Percentiles rank a stretch among this genome's conserved stretches.
phyloP scores from a whole-genome alignment of 805 yeast species.

The Hanseniaspora clermontiae region DNA sequence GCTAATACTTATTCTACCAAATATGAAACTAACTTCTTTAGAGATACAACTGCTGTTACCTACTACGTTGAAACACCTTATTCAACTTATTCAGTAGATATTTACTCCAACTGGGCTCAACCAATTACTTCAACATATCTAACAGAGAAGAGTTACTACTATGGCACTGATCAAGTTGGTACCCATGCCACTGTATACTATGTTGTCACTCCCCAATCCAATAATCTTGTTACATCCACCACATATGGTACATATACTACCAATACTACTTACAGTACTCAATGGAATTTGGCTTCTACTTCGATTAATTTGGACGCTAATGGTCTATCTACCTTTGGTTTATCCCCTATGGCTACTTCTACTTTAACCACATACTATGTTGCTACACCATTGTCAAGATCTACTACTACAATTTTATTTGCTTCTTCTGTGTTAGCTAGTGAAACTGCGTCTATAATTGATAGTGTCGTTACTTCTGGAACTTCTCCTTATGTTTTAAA shows the following conservation, averaged over 20 bases:
- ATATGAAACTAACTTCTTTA: neutral
- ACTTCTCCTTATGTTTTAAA: neutral
- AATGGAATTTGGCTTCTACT: neutral
- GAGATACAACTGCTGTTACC: slow-evolving; percentile 1
- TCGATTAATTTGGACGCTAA: neutral
- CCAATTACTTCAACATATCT: neutral
- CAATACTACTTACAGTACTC: neutral
- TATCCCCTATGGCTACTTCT: neutral
- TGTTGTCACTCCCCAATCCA: slow-evolving; percentile 15
- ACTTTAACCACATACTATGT: neutral
- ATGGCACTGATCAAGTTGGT: slow-evolving; percentile 13
- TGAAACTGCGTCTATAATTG: neutral
- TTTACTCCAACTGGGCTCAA: neutral
- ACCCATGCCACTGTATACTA: slow-evolving; percentile 16
- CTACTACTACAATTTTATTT: neutral
- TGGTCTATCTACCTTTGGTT: neutral
- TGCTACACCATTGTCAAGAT: neutral
- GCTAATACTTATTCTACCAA: neutral
- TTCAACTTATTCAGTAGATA: neutral
- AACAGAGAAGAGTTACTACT: neutral
- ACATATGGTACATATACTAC: neutral
- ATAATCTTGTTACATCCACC: neutral
- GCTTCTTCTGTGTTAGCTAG: neutral
- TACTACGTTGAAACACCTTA: slow-evolving; percentile 17
- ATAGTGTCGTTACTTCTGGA: neutral